A percentile compares a stretch with the other conserved stretches of the same genome.
Conservation (phyloP, 2,329 filamentous ascomycete species). For the Colletotrichum simmondsii region DNA sequence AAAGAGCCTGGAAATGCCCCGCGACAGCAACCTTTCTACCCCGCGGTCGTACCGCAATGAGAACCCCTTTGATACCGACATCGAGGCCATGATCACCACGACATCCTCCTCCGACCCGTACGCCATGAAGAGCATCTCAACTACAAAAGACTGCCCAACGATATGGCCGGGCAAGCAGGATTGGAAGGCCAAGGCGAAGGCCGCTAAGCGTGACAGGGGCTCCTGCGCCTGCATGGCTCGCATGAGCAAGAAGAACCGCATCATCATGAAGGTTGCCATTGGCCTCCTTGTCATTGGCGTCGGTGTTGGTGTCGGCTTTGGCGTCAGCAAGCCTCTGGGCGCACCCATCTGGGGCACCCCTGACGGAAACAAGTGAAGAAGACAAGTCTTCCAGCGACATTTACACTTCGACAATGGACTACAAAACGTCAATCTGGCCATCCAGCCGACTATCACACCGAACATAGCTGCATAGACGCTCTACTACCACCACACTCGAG, state of each 20-base stretch:
- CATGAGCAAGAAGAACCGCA: conserved; percentile 64
- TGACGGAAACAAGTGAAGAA: neutral
- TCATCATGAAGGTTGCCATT: conserved; percentile 66
- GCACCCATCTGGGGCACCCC: conserved; percentile 65
- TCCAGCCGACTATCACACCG: neutral
- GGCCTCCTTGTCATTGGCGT: conserved; percentile 62
- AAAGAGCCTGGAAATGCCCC: conserved; percentile 42
- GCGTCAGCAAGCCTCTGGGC: conserved; percentile 69
- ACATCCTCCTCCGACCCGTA: conserved; percentile 44
- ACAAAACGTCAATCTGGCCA: neutral
- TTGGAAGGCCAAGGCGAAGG: conserved; percentile 70
- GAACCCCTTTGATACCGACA: conserved; percentile 68
- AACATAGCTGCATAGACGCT: conserved; percentile 11
- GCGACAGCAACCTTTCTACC: conserved; percentile 53
- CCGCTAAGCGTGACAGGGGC: conserved; percentile 60
- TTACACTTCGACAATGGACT: neutral
- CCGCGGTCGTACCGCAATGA: conserved; percentile 53
- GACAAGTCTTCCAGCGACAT: neutral
- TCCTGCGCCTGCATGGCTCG: conserved; percentile 64
- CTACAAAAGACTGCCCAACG: conserved; percentile 59
- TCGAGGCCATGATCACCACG: conserved; percentile 62
- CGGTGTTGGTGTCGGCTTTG: conserved; percentile 67
- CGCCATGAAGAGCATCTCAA: conserved; percentile 46
- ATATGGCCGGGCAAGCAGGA: conserved; percentile 71
- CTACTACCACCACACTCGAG: conserved; percentile 9